phyloP scores from a whole-genome alignment of 768 basidiomycete genomes.

The Leccinum disarticulatum region DNA sequence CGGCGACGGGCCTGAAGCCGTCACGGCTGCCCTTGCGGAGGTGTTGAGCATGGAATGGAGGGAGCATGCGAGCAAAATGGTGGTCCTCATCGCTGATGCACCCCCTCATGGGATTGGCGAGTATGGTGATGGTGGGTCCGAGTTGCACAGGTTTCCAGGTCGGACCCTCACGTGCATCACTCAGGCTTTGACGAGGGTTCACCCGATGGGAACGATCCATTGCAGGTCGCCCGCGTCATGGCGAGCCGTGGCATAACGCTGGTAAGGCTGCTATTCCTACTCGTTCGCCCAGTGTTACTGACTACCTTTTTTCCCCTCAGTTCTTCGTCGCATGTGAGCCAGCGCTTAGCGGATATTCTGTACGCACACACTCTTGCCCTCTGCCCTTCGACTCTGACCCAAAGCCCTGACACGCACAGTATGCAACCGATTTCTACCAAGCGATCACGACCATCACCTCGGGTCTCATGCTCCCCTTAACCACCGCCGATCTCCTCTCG shows the following conservation, averaged over 20 bases:
- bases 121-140: slow-evolving; percentile 82
- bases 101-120: slow-evolving; percentile 98
- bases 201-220: slow-evolving; percentile 90
- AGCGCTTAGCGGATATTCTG: slow-evolving; percentile 88
- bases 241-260: slow-evolving; percentile 88
- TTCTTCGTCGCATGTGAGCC: slow-evolving; percentile 99
- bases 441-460: slow-evolving; percentile 92
- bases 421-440: slow-evolving; percentile 92
- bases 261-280: slow-evolving; percentile 45
- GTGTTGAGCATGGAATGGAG: slow-evolving; percentile 91
- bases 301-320: slow-evolving; percentile 39
- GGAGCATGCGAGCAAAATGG: slow-evolving; percentile 86
- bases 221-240: slow-evolving; percentile 86
- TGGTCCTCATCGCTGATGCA: slow-evolving; percentile 95
- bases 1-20: slow-evolving; percentile 95
- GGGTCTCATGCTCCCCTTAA: slow-evolving; percentile 93
- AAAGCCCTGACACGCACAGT: slow-evolving; percentile 43
- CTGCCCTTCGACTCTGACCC: slow-evolving; percentile 15
- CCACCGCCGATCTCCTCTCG: slow-evolving; percentile 90
- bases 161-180: slow-evolving; percentile 14
- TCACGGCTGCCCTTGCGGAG: slow-evolving; percentile 90
- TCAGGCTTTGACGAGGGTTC: slow-evolving; percentile 91
- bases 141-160: not conserved
- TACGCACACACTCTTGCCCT: slow-evolving; percentile 37
- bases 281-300: not conserved